Evolutionary conservation across 306 rosid genomes (phyloP).

Genomic region (Prunus armeniaca): DNA sequence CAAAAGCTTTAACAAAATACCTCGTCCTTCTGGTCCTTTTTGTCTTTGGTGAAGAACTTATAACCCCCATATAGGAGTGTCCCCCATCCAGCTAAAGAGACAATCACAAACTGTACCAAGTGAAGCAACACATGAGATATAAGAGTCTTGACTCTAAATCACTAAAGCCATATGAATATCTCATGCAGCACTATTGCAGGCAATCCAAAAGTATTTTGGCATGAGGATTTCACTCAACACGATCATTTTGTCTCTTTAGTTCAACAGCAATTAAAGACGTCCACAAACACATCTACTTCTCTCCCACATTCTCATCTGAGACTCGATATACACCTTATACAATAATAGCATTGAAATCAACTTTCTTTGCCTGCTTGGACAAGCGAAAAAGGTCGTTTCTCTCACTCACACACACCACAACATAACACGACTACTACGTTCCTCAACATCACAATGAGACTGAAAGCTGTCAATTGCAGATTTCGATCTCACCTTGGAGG

Average conservation of each 20-base stretch:
- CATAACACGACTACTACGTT: not conserved
- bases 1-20: conserved; percentile 24
- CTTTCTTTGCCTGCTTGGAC: too few species aligned
- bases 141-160: not conserved
- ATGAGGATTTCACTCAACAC: not conserved
- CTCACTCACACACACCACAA: not conserved
- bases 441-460: not conserved
- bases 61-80: conserved; percentile 40
- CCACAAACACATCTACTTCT: not conserved
- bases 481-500: not conserved
- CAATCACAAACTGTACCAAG: conserved; percentile 48
- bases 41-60: conserved; percentile 43
- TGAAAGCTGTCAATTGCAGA: not conserved
- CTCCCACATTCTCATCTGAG: too few species aligned
- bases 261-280: not conserved
- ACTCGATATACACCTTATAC: too few species aligned
- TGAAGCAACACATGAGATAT: not conserved
- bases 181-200: not conserved
- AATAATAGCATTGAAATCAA: too few species aligned
- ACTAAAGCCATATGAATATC: not conserved
- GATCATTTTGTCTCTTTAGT: not conserved
- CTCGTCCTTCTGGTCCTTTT: conserved; percentile 51
- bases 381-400: not conserved
- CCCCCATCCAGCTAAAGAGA: conserved; percentile 58
- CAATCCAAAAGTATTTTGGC: not conserved